Evolutionary conservation across 176 grass and related monocot genomes (phyloP), one percentile per base, ranked within the genome.

Genomic region (Rhynchospora tenuis): DNA sequence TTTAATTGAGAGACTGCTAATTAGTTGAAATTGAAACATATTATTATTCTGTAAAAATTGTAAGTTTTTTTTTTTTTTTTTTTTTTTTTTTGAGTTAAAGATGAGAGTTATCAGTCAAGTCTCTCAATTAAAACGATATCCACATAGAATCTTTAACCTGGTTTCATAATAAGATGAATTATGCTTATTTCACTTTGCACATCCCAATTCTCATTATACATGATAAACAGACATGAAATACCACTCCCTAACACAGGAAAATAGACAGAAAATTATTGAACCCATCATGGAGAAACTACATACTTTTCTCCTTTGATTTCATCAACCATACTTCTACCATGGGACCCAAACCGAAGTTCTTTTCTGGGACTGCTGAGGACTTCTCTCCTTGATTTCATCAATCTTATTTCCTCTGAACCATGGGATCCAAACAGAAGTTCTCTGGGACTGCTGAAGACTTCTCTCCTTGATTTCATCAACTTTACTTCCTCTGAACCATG

Each of bases 401-500:
- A 66, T 24, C 59, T 33, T 45, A 8, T 73, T 64, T 77, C 85
- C 85, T 85, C 86, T 93, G 79, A 95, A 98, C 95, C 92, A 98
- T 33, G 96, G 96, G 80, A 95, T 90, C 96, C 89, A 87, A 5
- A 98, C 95, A 0, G 93, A 93, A 8, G 93, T 84, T 84, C 51
- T 91, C 86, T 93, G 91, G 82, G 93, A 98, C 45, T 86, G 63
- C 13, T 19, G 86, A 79, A 93, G 95, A n/a, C n/a, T n/a, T n/a
- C n/a, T n/a, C n/a, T n/a, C n/a, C n/a, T 75, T 61, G 73, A 91
- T 95, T 0, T 58, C 29, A 68, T 83, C 82, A 38, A 66, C 31
- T 52, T 33, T 45, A 8, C 67, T 1, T 89, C 89, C 62, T 89
- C 87, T 7, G 87, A 95, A 98, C 95, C 87, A 15, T 91, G 81